phyloP scores from a whole-genome alignment of 1,139 yeast genomes.

The Yamadazyma oceani region DNA sequence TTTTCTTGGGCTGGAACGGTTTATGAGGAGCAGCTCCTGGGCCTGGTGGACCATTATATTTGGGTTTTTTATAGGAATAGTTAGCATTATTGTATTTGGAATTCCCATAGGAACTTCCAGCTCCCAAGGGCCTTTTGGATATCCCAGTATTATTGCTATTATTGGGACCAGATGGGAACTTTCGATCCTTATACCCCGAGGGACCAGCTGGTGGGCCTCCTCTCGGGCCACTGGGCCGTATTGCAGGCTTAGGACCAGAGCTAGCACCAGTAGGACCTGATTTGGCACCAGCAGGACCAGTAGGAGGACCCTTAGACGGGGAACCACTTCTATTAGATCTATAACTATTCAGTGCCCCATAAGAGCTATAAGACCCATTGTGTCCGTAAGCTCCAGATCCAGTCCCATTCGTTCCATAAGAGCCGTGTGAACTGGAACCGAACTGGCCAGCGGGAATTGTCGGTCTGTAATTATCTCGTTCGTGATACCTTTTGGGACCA shows the following conservation, averaged over 20 bases:
- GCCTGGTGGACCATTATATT: conserved; percentile 12
- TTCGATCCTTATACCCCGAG: background rate
- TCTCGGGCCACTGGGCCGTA: conserved; percentile 1
- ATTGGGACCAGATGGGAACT: background rate
- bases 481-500: conserved; percentile 19
- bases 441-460: conserved; percentile 1
- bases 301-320: conserved; percentile 1
- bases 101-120: background rate
- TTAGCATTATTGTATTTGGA: conserved; percentile 5
- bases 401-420: conserved; percentile 3
- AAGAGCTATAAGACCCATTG: background rate
- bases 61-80: conserved; percentile 7
- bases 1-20: conserved; percentile 1
- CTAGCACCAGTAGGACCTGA: background rate
- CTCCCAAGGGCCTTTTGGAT: background rate
- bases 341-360: background rate
- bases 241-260: conserved; percentile 5
- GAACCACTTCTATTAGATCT: background rate
- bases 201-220: conserved; percentile 1
- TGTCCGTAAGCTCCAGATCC: conserved; percentile 8
- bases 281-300: conserved; percentile 3
- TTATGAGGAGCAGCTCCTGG: conserved; percentile 17
- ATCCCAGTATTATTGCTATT: background rate
- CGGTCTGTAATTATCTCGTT: conserved; percentile 21
- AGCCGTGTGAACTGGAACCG: background rate